Conservation (phyloP, 768 basidiomycete genomes). For the Naganishia kalamii region DNA sequence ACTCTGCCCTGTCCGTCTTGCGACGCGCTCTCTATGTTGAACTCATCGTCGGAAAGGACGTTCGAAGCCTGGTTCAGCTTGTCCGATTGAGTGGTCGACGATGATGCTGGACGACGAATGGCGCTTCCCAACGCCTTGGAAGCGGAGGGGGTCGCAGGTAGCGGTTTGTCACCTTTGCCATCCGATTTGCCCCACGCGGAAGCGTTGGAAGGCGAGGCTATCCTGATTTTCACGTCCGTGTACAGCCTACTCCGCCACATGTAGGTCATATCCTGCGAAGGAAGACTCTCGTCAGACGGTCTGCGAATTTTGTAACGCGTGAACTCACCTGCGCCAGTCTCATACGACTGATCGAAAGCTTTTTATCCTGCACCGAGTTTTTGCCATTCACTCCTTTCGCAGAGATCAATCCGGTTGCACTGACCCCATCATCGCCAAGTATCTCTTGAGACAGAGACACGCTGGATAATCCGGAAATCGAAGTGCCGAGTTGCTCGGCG, state of each 20-base stretch:
- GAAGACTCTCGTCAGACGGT: background rate
- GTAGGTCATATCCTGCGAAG: conserved; percentile 66
- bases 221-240: conserved; percentile 66
- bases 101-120: conserved; percentile 11
- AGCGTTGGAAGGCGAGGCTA: conserved; percentile 52
- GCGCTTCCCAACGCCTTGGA: background rate
- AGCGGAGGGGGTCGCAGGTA: conserved; percentile 29
- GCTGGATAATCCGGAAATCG: conserved; percentile 45
- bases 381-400: conserved; percentile 50
- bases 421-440: background rate
- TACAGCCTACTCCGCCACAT: conserved; percentile 96
- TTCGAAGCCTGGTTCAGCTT: conserved; percentile 43
- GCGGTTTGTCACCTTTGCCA: conserved; percentile 41
- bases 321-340: conserved; percentile 7
- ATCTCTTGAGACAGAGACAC: background rate
- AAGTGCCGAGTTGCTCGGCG: background rate
- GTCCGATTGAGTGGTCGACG: conserved; percentile 18
- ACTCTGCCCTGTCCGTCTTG: conserved; percentile 45
- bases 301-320: background rate
- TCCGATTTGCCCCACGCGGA: background rate
- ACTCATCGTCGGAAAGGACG: conserved; percentile 24
- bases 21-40: conserved; percentile 54
- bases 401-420: conserved; percentile 69
- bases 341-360: conserved; percentile 65
- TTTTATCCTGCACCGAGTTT: conserved; percentile 46